Evolutionary conservation across 1,284 basidiomycete species (phyloP), one percentile per base, ranked within the genome.

Genomic region (Puccinia polysora): DNA sequence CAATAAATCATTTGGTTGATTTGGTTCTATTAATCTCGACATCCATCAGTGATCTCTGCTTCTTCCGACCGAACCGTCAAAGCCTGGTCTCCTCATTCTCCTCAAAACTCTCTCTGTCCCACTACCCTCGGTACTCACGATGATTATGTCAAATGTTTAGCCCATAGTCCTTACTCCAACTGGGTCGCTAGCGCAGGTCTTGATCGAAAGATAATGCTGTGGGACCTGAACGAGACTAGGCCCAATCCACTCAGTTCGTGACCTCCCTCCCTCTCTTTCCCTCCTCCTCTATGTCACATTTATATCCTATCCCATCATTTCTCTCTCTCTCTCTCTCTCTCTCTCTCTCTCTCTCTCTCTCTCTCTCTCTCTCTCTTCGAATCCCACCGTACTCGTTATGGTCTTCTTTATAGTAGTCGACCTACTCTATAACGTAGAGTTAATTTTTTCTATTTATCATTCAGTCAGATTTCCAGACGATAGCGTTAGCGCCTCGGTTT

Each of bases 41-140:
- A 10, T 73, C 7, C 15, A 36, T 18, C 75, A 88, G 89, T 97
- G 63, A 85, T 97, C 53, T 93, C 95, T 55, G 95, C 90, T 0
- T 97, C 95, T 0, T 96, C 94, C 2, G 95, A 98, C 79, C 91
- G 93, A 8, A 92, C 92, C 15, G 84, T 99, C 76, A 91, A 94
- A 78, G 87, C 91, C 0, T 98, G 96, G 95, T 88, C 85, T 68
- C 94, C 95, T 0, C 92, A 97, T 78, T 82, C 86, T 1, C 77
- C 82, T 77, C 80, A 77, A 65, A 77, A 74, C 53, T 86, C 87
- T 74, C 87, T 89, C 4, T 80, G 82, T 0, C 83, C 85, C 0
- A 83, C 84, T 0, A 84, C 87, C 2, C 83, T 98, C 50, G 95
- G 95, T n/a, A 85, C 85, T 1, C 96, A 98, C 78, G 82, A 82